phyloP scores from a whole-genome alignment of 106 monocot species.

The Platanthera guangdongensis region DNA sequence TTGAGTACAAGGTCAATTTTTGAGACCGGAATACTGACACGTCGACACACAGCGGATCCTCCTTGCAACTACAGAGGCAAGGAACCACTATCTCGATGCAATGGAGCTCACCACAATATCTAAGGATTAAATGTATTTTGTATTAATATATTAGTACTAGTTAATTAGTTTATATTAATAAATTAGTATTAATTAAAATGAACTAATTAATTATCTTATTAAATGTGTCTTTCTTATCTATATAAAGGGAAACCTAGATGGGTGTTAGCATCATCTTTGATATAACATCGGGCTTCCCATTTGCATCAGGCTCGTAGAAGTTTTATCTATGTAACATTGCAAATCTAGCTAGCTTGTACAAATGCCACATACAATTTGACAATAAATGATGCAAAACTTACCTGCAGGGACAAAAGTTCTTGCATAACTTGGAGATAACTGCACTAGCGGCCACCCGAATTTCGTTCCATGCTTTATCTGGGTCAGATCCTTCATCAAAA shows the following conservation, averaged over 20 bases:
- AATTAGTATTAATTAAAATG: too few species aligned
- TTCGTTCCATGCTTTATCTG: conserved; percentile 36
- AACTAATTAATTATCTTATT: too few species aligned
- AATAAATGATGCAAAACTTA: conserved; percentile 7
- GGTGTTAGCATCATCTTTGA: background rate
- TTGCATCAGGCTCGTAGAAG: background rate
- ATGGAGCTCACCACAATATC: too few species aligned
- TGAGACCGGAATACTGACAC: too few species aligned
- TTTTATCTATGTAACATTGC: background rate
- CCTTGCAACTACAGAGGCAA: too few species aligned
- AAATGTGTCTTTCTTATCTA: background rate
- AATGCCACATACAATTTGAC: background rate
- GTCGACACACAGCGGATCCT: too few species aligned
- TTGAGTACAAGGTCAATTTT: too few species aligned
- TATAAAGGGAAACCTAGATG: background rate
- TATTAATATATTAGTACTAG: too few species aligned
- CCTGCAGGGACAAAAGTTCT: conserved; percentile 52
- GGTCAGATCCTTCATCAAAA: conserved; percentile 16
- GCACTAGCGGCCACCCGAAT: conserved; percentile 32
- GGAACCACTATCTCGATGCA: too few species aligned
- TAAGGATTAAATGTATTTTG: too few species aligned
- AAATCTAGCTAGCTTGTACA: background rate
- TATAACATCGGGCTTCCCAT: background rate
- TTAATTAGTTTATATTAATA: too few species aligned
- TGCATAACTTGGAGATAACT: conserved; percentile 46